Conservation (phyloP, 2,329 filamentous ascomycete species). For the Juglanconis oblonga region DNA sequence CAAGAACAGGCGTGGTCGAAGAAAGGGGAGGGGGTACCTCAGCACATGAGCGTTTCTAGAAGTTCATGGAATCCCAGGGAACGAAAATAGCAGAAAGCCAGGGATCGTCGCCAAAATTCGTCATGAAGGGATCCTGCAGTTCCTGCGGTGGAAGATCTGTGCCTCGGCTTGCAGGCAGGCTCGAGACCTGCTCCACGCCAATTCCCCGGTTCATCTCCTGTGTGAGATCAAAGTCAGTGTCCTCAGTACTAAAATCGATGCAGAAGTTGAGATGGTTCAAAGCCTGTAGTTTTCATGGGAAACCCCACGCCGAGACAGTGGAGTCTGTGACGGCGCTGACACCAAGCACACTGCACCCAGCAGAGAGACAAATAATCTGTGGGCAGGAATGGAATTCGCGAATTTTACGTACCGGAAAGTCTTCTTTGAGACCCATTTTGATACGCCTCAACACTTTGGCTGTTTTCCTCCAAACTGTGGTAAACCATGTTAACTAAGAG, state of each 20-base stretch:
- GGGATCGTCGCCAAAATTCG: conserved; percentile 11
- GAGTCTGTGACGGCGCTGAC: too few species aligned
- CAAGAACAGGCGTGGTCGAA: too few species aligned
- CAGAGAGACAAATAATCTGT: too few species aligned
- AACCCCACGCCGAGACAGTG: too few species aligned
- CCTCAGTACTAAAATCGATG: background rate
- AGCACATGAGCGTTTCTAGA: background rate
- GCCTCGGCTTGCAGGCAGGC: background rate
- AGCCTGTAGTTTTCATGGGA: too few species aligned
- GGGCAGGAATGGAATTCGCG: too few species aligned
- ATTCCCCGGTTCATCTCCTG: background rate
- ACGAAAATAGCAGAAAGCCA: conserved; percentile 19
- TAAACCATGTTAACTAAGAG: background rate
- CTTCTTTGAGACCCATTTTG: background rate
- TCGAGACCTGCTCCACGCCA: background rate
- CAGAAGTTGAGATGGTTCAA: too few species aligned
- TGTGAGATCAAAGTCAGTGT: background rate
- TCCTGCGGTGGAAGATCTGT: conserved; percentile 4
- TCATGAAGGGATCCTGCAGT: conserved; percentile 6
- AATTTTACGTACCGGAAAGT: background rate
- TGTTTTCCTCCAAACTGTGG: background rate
- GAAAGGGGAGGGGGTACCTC: too few species aligned
- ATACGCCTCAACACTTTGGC: conserved; percentile 1
- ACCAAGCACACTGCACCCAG: too few species aligned
- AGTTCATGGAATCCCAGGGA: conserved; percentile 17